Evolutionary conservation across 2,329 filamentous ascomycete genomes (phyloP).

Genomic region (Sporothrix euskadiensis): DNA sequence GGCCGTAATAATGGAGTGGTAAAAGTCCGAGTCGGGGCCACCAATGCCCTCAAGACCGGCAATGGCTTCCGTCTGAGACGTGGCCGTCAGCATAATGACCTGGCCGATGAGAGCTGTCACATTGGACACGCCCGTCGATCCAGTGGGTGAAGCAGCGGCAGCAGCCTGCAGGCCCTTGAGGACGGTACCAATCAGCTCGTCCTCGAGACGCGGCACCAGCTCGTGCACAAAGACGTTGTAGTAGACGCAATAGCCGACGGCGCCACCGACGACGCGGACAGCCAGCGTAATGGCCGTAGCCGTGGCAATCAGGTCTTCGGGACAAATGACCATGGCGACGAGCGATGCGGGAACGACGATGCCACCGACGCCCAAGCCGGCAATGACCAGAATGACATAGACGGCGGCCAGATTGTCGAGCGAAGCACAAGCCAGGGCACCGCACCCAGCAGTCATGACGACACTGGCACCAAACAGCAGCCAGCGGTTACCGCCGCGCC

Average conservation of each 20-base stretch:
- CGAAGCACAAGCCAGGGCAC: slow-evolving; percentile 52
- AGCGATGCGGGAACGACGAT: slow-evolving; percentile 68
- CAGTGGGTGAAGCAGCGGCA: slow-evolving; percentile 43
- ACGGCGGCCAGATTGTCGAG: slow-evolving; percentile 55
- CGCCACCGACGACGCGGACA: slow-evolving; percentile 68
- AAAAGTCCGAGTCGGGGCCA: slow-evolving; percentile 35
- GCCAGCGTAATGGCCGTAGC: slow-evolving; percentile 67
- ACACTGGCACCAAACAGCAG: slow-evolving; percentile 61
- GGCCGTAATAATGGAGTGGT: slow-evolving; percentile 52
- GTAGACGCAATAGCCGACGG: slow-evolving; percentile 62
- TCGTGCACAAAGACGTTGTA: slow-evolving; percentile 56
- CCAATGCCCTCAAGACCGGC: slow-evolving; percentile 53
- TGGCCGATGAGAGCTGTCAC: slow-evolving; percentile 23
- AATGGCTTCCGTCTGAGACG: slow-evolving; percentile 53
- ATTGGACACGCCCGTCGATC: slow-evolving; percentile 18
- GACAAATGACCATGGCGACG: slow-evolving; percentile 68
- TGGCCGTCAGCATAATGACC: slow-evolving; percentile 57
- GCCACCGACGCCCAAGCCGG: slow-evolving; percentile 65
- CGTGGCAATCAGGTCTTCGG: slow-evolving; percentile 69
- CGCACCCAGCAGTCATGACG: slow-evolving; percentile 66
- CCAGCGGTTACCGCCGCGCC: slow-evolving; percentile 59
- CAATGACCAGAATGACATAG: slow-evolving; percentile 60
- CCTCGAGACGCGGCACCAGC: slow-evolving; percentile 46
- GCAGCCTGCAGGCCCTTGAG: slow-evolving; percentile 39
- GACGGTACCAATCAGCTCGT: slow-evolving; percentile 55